Evolutionary conservation across 1,284 basidiomycete species (phyloP), one percentile per base, ranked within the genome.

Genomic region (Amylostereum areolatum): DNA sequence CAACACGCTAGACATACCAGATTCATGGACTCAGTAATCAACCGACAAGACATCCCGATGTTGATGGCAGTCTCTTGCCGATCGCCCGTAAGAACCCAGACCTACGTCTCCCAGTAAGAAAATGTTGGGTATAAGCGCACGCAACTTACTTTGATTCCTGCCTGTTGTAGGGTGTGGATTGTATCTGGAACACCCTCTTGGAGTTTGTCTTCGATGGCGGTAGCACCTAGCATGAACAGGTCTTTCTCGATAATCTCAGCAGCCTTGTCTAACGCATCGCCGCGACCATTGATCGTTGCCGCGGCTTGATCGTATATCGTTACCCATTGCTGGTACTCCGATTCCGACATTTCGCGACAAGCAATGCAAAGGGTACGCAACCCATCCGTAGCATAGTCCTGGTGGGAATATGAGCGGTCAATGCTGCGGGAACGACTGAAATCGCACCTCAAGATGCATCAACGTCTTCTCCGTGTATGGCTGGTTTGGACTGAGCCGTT

Each of bases 21-120:
- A 65, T 97, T 98, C 97, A 99, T 99, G 11, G 92, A 94, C 70
- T 99, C 97, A 2, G 93, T 94, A 53, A 99, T 98, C 55, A 99
- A 69, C 53, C 93, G 82, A 72, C 96, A 99, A 2, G 92, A 95
- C 77, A 99, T 85, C 45, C 97, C 97, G 56, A 99, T 99, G 62
- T 99, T 99, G 71, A 99, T 98, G 10, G 97, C 97, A 2, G 97
- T 99, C 69, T 99, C 97, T 71, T 99, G 96, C 54, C 96, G 76
- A 68, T 99, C 97, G 2, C 97, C 97, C 1, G 97, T 99, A 45
- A 99, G 71, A 8, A 99, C 94, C 97, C 97, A 99, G 34, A 99
- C 87, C 84, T 88, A 35, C 25, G 32, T 45, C 8, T 7, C 12
- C 27, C 29, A 18, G 5, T 12, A 37, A 25, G 2, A 34, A 3